Conservation (phyloP, 1,284 basidiomycete species). For the Sanghuangporus sanghuang region DNA sequence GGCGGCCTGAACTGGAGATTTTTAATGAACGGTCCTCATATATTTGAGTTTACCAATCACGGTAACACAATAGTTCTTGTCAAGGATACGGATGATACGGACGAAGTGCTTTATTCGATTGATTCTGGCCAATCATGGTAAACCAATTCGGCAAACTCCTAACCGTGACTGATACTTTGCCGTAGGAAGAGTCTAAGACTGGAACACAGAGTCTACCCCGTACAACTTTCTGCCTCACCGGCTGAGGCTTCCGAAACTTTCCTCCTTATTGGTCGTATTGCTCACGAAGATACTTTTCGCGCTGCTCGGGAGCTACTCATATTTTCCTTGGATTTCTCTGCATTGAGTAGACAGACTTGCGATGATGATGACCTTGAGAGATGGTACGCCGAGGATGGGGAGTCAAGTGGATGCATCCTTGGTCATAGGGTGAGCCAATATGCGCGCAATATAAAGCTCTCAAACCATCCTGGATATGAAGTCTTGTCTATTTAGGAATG, state of each 20-base stretch:
- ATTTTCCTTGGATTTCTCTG: no score
- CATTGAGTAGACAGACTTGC: no score
- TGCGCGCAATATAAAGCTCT: no score
- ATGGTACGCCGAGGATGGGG: no score
- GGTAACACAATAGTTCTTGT: conserved; percentile 84
- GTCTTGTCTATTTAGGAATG: no score
- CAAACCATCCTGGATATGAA: no score
- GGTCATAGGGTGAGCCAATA: no score
- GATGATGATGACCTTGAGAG: no score
- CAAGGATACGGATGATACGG: conserved; percentile 80
- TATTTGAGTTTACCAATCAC: conserved; percentile 93
- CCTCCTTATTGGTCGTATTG: conserved; percentile 73
- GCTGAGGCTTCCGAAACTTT: conserved; percentile 95
- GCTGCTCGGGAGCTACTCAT: no score
- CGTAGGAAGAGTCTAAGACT: conserved; percentile 67
- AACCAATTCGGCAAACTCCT: conserved; percentile 23
- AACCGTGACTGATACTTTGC: neutral
- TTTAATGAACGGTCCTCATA: conserved; percentile 74
- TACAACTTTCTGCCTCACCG: conserved; percentile 76
- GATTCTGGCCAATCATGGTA: conserved; percentile 87
- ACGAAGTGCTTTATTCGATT: conserved; percentile 73
- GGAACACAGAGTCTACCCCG: conserved; percentile 66
- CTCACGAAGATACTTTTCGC: conserved; percentile 29
- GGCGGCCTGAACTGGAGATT: conserved; percentile 86
- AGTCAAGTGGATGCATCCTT: no score